A percentile compares a stretch with the other conserved stretches of the same genome.
These are phyloP conservation scores for Phytophthora cajani DNA, from an alignment of 352 stramenopile species.

Conservation along the genomic window DNA sequence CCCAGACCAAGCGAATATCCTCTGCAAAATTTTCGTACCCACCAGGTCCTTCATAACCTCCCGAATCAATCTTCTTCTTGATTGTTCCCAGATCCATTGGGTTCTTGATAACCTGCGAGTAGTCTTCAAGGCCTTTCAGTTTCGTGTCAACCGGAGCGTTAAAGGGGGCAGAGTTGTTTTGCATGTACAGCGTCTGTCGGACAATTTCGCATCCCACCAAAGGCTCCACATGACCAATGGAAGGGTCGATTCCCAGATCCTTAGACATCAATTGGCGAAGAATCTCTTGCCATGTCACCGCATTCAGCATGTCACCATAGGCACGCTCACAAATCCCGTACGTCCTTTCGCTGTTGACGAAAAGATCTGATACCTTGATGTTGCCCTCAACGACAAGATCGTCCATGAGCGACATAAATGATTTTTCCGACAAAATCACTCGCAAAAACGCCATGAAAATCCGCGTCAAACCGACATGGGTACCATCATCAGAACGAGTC, in stretches of 20 bases:
- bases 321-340: constrained; percentile 80
- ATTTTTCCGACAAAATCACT: constrained; percentile 81
- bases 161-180: constrained; percentile 82
- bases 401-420: constrained; percentile 76
- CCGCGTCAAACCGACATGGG: constrained; percentile 53
- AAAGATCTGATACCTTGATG: constrained; percentile 83
- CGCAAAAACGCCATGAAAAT: constrained; percentile 81
- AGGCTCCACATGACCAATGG: constrained; percentile 74
- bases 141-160: constrained; percentile 83
- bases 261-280: constrained; percentile 85
- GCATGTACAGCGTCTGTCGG: constrained; percentile 82
- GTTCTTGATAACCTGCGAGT: constrained; percentile 83
- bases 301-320: constrained; percentile 76
- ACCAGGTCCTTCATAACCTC: constrained; percentile 67
- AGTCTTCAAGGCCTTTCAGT: constrained; percentile 86
- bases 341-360: constrained; percentile 70
- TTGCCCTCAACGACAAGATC: constrained; percentile 84
- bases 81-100: constrained; percentile 94
- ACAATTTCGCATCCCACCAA: constrained; percentile 85
- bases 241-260: constrained; percentile 75
- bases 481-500: constrained; percentile 49
- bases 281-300: constrained; percentile 87
- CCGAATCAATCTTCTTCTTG: constrained; percentile 73
- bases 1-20: constrained; percentile 87
- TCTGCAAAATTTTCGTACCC: constrained; percentile 72